A percentile compares a stretch with the other conserved stretches of the same genome.
These are phyloP conservation scores for Tulasnella sp. DNA, from an alignment of 768 basidiomycete genomes.

Conservation along the genomic window DNA sequence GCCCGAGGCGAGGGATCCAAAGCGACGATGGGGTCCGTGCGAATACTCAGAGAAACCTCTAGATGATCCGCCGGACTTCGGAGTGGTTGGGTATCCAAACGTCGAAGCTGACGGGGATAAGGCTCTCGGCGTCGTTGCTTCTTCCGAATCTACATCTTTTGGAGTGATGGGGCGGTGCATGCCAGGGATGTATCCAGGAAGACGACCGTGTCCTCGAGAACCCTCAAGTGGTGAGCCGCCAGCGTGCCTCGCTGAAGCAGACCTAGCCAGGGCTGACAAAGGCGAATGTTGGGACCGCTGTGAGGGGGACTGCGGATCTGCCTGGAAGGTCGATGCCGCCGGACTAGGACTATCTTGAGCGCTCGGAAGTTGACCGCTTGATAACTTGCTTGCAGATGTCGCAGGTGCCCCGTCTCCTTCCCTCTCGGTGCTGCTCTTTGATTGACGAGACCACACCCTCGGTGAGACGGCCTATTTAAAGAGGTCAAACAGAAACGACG, in stretches of 20 bases:
- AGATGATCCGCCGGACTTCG: not conserved
- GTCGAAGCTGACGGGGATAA: slow-evolving; percentile 60
- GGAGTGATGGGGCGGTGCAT: slow-evolving; percentile 93
- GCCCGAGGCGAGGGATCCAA: not conserved
- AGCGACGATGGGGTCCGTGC: not conserved
- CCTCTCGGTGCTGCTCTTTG: slow-evolving; percentile 15
- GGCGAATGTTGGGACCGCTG: not conserved
- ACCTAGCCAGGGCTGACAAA: not conserved
- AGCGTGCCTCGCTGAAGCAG: not conserved
- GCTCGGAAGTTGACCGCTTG: not conserved
- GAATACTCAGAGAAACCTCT: not conserved
- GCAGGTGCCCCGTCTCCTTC: not conserved
- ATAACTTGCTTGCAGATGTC: not conserved
- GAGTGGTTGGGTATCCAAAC: slow-evolving; percentile 8
- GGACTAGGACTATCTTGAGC: not conserved
- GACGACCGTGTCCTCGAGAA: slow-evolving; percentile 40
- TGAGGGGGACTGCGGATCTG: not conserved
- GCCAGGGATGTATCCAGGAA: slow-evolving; percentile 86
- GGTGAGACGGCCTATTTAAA: slow-evolving; percentile 2
- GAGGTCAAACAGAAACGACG: not conserved
- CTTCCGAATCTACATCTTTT: slow-evolving; percentile 72
- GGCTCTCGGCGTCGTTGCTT: slow-evolving; percentile 74
- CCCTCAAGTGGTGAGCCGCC: not conserved
- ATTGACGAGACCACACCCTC: not conserved
- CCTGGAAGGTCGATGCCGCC: not conserved